Evolutionary conservation across 495 filamentous ascomycete species (phyloP).

Genomic region (Aspergillus mulundensis): DNA sequence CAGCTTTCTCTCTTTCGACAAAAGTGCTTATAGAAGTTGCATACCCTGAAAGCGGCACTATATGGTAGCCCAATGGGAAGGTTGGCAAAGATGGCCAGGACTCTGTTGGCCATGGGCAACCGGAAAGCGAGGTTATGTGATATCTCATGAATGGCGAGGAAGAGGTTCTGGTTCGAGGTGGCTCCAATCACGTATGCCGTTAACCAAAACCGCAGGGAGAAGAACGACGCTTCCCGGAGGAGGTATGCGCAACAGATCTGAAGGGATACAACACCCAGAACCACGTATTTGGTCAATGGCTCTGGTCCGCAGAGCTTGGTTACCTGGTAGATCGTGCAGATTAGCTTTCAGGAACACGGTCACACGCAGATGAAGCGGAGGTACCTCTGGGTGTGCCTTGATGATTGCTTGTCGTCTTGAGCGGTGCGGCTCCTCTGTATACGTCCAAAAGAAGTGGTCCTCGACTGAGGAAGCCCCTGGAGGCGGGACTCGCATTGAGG

Average conservation of each 20-base stretch:
- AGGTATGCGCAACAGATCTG: conserved; percentile 78
- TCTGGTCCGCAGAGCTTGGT: conserved; percentile 97
- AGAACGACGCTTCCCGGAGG: conserved; percentile 72
- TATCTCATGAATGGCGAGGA: conserved; percentile 98
- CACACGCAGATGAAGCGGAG: neutral
- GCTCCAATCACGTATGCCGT: conserved; percentile 91
- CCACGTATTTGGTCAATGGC: conserved; percentile 91
- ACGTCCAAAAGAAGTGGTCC: conserved; percentile 83
- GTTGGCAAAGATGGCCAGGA: conserved; percentile 91
- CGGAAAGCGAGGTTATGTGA: conserved; percentile 95
- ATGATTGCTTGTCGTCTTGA: conserved; percentile 90
- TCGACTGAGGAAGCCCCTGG: conserved; percentile 35
- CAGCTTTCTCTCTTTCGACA: conserved; percentile 2
- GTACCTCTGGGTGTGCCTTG: conserved; percentile 95
- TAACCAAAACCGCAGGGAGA: conserved; percentile 77
- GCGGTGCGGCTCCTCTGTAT: conserved; percentile 96
- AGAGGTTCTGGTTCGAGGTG: conserved; percentile 97
- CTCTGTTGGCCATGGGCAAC: conserved; percentile 74
- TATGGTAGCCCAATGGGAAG: conserved; percentile 94
- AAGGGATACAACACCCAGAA: conserved; percentile 75
- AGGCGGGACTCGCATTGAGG: conserved; percentile 29
- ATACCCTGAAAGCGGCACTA: conserved; percentile 87
- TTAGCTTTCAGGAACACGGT: neutral
- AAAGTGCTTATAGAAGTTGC: conserved; percentile 15
- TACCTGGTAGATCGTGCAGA: conserved; percentile 51